Conservation (phyloP, 129 eudicot species). For the Daucus carota region DNA sequence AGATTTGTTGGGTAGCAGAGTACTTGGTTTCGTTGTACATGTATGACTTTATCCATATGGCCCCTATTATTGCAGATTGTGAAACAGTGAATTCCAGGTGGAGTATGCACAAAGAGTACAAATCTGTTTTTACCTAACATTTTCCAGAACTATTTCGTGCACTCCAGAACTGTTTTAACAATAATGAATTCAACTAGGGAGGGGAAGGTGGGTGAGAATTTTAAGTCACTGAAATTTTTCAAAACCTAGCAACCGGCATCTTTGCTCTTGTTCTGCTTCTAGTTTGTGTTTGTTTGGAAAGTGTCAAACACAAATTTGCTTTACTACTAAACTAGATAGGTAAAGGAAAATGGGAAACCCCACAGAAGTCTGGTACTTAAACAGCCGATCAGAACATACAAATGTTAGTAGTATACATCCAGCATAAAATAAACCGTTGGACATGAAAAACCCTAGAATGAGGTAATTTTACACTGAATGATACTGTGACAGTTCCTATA, state of each 20-base stretch:
- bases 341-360: no score
- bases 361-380: no score
- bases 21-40: neutral
- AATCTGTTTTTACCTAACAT: neutral
- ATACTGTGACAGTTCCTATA: no score
- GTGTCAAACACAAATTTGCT: neutral
- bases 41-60: neutral
- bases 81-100: neutral
- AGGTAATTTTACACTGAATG: no score
- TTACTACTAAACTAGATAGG: no score
- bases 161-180: neutral
- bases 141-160: neutral
- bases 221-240: neutral
- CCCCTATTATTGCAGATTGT: neutral
- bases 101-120: neutral
- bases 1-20: neutral
- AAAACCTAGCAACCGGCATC: neutral
- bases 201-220: neutral
- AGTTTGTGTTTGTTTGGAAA: neutral
- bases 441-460: no score
- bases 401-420: no score
- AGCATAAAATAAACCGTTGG: no score
- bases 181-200: neutral
- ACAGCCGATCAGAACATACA: no score
- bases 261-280: neutral